Percentiles rank a stretch among this genome's conserved stretches.
These are phyloP conservation scores for Saturnispora diversa DNA, from an alignment of 805 yeast genomes.

Conservation along the genomic window DNA sequence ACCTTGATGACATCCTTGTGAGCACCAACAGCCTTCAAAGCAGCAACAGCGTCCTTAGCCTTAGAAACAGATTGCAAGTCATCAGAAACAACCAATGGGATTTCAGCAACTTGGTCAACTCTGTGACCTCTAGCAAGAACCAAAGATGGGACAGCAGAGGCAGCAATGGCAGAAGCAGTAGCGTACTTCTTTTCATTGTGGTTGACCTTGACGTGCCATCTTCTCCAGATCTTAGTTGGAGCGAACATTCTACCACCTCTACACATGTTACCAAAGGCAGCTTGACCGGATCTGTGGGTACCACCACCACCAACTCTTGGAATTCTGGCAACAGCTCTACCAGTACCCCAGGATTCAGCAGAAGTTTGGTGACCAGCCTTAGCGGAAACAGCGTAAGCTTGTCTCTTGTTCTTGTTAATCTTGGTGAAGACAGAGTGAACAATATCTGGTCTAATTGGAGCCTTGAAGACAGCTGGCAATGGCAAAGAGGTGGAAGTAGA, in stretches of 20 bases:
- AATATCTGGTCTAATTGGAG: conserved; percentile 99
- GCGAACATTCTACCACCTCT: conserved; percentile 99
- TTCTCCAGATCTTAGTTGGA: conserved; percentile 99
- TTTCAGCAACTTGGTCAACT: conserved; percentile 95
- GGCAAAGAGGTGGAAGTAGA: conserved; percentile 77
- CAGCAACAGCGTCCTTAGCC: conserved; percentile 98
- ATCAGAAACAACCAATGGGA: conserved; percentile 93
- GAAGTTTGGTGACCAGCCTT: conserved; percentile 99
- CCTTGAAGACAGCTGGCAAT: conserved; percentile 97
- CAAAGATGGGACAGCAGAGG: conserved; percentile 95
- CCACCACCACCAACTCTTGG: conserved; percentile 99
- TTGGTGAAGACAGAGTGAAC: conserved; percentile 98
- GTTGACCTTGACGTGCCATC: conserved; percentile 99
- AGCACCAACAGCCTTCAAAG: conserved; percentile 97
- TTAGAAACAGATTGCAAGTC: conserved; percentile 87
- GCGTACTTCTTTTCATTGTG: conserved; percentile 99
- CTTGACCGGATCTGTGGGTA: conserved; percentile 99
- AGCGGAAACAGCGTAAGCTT: conserved; percentile 99
- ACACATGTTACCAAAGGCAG: conserved; percentile 99
- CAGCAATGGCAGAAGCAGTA: conserved; percentile 99
- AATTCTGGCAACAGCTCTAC: conserved; percentile 99
- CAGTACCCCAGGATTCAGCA: conserved; percentile 99
- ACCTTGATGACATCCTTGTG: conserved; percentile 97
- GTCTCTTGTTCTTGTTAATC: conserved; percentile 99
- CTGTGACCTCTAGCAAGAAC: conserved; percentile 99